A percentile compares a stretch with the other conserved stretches of the same genome.
Evolutionary conservation across 208 protist species (phyloP).

Genomic region (Leishmania lainsoni): DNA sequence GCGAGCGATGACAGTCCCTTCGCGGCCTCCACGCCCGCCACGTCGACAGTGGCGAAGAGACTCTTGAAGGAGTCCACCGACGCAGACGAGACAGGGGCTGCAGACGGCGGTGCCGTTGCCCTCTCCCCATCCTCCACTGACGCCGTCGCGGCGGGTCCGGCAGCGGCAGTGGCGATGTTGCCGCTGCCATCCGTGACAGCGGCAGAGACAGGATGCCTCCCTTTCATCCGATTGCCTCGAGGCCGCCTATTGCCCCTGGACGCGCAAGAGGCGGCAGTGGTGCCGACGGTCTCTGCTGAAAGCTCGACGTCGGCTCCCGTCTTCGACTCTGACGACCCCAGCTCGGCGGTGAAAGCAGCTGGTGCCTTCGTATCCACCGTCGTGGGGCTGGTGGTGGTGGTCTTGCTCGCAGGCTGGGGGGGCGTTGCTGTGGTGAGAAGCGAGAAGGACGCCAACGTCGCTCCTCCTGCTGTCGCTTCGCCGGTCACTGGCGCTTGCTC

Average conservation of each 20-base stretch:
- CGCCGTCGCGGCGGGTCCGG: not conserved
- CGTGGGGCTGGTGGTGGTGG: not conserved
- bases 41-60: not conserved
- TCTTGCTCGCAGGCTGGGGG: not conserved
- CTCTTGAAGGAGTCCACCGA: not conserved
- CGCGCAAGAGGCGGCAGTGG: not conserved
- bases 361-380: not conserved
- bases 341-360: not conserved
- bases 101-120: not conserved
- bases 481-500: not conserved
- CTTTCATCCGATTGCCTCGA: not conserved
- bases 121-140: not conserved
- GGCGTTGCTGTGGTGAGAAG: not conserved
- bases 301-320: not conserved
- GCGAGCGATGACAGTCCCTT: slow-evolving; percentile 6
- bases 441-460: not conserved
- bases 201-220: not conserved
- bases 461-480: not conserved
- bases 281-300: not conserved
- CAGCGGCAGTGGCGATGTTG: not conserved
- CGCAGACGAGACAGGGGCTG: no score
- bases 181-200: not conserved
- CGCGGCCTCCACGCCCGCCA: not conserved
- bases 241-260: not conserved
- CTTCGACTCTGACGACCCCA: not conserved